These are phyloP conservation scores for Lodderomyces oxycetoniae DNA, from an alignment of 1,139 yeast species.

Conservation along the genomic window DNA sequence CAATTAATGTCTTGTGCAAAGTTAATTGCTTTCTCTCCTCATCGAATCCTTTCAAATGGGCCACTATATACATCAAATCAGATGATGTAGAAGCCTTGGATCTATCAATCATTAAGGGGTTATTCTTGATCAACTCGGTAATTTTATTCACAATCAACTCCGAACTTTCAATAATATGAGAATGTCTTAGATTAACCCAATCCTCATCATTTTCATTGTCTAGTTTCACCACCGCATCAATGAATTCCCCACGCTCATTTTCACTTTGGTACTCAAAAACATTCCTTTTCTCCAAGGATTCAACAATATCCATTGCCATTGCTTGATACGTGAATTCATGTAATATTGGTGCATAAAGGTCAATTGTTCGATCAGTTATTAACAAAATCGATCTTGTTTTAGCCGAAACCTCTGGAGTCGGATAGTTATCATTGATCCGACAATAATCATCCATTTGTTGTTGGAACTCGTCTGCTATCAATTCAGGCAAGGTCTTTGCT, in stretches of 20 bases:
- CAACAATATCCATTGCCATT: constrained; percentile 75
- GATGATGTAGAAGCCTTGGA: constrained; percentile 55
- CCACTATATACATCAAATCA: constrained; percentile 62
- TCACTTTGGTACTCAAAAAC: constrained; percentile 60
- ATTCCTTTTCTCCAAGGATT: constrained; percentile 46
- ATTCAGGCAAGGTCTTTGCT: constrained; percentile 63
- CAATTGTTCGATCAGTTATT: constrained; percentile 79
- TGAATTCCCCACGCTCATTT: constrained; percentile 52
- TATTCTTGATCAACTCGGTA: constrained; percentile 64
- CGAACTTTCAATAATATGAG: constrained; percentile 73
- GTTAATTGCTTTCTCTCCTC: constrained; percentile 59
- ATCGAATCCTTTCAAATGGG: constrained; percentile 64
- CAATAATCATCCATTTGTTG: constrained; percentile 70
- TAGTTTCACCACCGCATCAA: constrained; percentile 38
- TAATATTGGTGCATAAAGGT: constrained; percentile 74
- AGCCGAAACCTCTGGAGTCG: constrained; percentile 49
- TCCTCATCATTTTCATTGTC: constrained; percentile 66
- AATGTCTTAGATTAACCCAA: constrained; percentile 70
- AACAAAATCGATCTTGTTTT: constrained; percentile 71
- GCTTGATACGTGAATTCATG: constrained; percentile 96
- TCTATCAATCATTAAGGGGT: constrained; percentile 67
- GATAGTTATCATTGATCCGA: constrained; percentile 59
- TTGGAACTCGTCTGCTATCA: constrained; percentile 74
- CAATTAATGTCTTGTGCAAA: constrained; percentile 57
- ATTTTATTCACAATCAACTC: constrained; percentile 59